Conservation (phyloP, 805 yeast species). For the Millerozyma acaciae region DNA sequence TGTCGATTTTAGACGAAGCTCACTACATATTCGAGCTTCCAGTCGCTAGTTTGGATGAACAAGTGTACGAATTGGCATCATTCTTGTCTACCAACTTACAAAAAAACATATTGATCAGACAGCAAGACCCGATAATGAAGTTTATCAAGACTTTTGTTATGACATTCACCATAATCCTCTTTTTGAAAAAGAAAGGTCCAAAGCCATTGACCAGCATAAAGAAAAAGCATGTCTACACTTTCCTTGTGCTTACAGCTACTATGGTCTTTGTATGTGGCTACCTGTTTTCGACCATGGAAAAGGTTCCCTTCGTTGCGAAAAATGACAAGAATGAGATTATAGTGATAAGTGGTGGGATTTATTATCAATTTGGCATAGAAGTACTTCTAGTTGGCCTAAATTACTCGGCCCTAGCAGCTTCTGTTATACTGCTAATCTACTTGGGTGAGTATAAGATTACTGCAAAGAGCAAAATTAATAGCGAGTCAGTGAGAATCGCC, state of each 20-base stretch:
- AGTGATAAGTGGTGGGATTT: conserved; percentile 59
- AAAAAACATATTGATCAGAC: conserved; percentile 39
- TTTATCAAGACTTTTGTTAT: conserved; percentile 44
- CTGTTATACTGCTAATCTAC: conserved; percentile 39
- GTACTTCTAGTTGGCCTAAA: conserved; percentile 48
- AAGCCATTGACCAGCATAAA: conserved; percentile 14
- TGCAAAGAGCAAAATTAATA: conserved; percentile 13
- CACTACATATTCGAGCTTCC: conserved; percentile 36
- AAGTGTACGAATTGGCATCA: conserved; percentile 48
- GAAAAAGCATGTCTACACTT: conserved; percentile 20
- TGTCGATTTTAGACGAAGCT: conserved; percentile 21
- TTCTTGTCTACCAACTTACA: conserved; percentile 47
- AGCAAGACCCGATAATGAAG: conserved; percentile 35
- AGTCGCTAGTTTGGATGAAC: conserved; percentile 28
- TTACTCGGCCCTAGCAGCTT: conserved; percentile 45
- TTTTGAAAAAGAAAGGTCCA: conserved; percentile 48
- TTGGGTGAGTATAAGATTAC: conserved; percentile 30
- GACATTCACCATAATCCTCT: conserved; percentile 42
- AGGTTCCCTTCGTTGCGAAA: conserved; percentile 59
- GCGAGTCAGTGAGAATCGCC: conserved; percentile 13
- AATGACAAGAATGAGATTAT: conserved; percentile 49
- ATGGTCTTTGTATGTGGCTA: conserved; percentile 56
- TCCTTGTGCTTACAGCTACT: conserved; percentile 35
- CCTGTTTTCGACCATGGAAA: conserved; percentile 57
- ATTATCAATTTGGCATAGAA: conserved; percentile 72